phyloP scores from a whole-genome alignment of 495 filamentous ascomycete genomes.

The Neurospora sp. region DNA sequence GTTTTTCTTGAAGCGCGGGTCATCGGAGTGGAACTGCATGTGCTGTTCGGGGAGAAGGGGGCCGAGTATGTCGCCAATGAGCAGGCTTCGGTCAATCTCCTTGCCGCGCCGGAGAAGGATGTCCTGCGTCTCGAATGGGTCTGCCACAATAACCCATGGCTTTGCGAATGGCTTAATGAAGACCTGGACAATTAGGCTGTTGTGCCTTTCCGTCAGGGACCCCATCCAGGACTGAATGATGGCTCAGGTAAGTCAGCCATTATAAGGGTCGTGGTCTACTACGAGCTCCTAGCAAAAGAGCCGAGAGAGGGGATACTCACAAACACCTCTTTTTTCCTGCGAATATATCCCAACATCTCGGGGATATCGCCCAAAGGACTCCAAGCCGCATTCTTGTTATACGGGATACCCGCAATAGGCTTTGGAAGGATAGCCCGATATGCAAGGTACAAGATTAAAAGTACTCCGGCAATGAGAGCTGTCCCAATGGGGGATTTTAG shows the following conservation, averaged over 20 bases:
- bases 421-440: conserved; percentile 14
- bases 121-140: conserved; percentile 31
- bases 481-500: neutral
- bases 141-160: conserved; percentile 30
- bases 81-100: conserved; percentile 29
- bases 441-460: conserved; percentile 2
- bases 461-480: neutral
- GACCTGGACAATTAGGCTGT: conserved; percentile 29
- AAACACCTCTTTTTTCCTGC: conserved; percentile 13
- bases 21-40: conserved; percentile 14
- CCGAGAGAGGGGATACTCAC: neutral
- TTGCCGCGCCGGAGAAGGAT: conserved; percentile 27
- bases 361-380: conserved; percentile 25
- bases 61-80: conserved; percentile 16
- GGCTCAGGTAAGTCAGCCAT: neutral
- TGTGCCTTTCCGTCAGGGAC: conserved; percentile 11
- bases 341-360: conserved; percentile 17
- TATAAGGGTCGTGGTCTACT: neutral
- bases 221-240: conserved; percentile 17
- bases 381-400: conserved; percentile 20
- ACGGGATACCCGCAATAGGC: conserved; percentile 30
- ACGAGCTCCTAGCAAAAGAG: too few species aligned
- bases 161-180: conserved; percentile 26
- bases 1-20: conserved; percentile 23
- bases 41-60: conserved; percentile 23